Evolutionary conservation across 2,329 filamentous ascomycete genomes (phyloP).

Genomic region (Aspergillus texensis): DNA sequence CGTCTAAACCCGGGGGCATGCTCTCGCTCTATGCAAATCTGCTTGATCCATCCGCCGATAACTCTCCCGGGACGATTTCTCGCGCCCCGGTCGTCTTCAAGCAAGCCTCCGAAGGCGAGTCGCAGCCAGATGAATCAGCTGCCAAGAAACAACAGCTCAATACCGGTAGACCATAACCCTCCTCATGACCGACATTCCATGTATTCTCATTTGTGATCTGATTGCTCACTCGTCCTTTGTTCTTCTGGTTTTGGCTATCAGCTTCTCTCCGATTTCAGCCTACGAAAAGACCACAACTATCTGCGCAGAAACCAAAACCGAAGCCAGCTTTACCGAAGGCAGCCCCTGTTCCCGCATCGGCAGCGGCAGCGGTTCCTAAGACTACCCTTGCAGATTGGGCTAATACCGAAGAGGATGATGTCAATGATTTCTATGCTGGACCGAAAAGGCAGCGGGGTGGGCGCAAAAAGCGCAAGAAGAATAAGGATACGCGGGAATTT

Average conservation of each 20-base stretch:
- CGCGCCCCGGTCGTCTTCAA: slow-evolving; percentile 75
- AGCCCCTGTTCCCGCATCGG: slow-evolving; percentile 35
- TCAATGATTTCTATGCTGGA: slow-evolving; percentile 63
- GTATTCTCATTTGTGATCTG: slow-evolving; percentile 28
- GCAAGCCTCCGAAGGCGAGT: slow-evolving; percentile 53
- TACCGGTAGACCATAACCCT: slow-evolving; percentile 59
- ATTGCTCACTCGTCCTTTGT: slow-evolving; percentile 52
- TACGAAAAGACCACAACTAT: slow-evolving; percentile 73
- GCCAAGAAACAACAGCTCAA: slow-evolving; percentile 67
- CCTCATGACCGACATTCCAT: slow-evolving; percentile 24
- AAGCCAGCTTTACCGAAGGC: slow-evolving; percentile 64
- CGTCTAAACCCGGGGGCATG: slow-evolving; percentile 46
- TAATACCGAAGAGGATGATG: slow-evolving; percentile 77
- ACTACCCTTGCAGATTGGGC: slow-evolving; percentile 81
- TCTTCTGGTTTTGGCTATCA: slow-evolving; percentile 36
- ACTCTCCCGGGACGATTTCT: slow-evolving; percentile 67
- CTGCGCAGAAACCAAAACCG: slow-evolving; percentile 61
- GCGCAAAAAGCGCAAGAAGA: slow-evolving; percentile 76
- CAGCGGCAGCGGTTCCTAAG: slow-evolving; percentile 53
- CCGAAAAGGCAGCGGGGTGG: slow-evolving; percentile 76
- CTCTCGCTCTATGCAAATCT: slow-evolving; percentile 85
- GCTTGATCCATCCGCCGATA: slow-evolving; percentile 58
- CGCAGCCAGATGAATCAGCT: slow-evolving; percentile 51
- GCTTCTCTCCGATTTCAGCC: slow-evolving; percentile 82
- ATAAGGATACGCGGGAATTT: slow-evolving; percentile 61